A percentile compares a stretch with the other conserved stretches of the same genome.
Evolutionary conservation across 352 stramenopile species (phyloP).

Genomic region (Pythium volutum): DNA sequence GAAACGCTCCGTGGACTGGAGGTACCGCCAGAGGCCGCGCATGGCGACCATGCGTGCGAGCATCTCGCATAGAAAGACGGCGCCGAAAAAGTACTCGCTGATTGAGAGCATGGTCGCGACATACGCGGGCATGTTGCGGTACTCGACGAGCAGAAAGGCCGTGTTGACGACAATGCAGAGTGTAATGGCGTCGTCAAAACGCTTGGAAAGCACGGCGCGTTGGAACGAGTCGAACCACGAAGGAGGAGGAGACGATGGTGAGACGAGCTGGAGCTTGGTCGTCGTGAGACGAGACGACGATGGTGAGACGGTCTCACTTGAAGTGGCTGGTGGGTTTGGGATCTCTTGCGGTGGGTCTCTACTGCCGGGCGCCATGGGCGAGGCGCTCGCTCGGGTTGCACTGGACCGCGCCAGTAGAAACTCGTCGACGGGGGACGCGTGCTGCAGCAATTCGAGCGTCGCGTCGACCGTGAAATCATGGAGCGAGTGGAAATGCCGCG

Average conservation of each 20-base stretch:
- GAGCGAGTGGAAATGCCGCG: slow-evolving; percentile 49
- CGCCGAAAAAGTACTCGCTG: slow-evolving; percentile 69
- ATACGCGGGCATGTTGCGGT: slow-evolving; percentile 46
- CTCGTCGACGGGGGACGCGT: slow-evolving; percentile 28
- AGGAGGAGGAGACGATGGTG: not conserved
- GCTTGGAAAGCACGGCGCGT: slow-evolving; percentile 61
- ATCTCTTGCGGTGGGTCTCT: too few relatives aligned
- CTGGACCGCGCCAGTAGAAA: slow-evolving; percentile 27
- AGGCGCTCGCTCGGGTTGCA: not conserved
- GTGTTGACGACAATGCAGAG: slow-evolving; percentile 69
- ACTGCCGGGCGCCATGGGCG: too few relatives aligned
- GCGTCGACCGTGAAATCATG: slow-evolving; percentile 61
- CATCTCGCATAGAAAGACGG: slow-evolving; percentile 65
- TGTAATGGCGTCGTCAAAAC: slow-evolving; percentile 71
- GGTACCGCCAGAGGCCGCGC: slow-evolving; percentile 43
- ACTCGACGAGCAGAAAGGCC: slow-evolving; percentile 62
- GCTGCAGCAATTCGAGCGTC: slow-evolving; percentile 62
- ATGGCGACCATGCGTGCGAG: slow-evolving; percentile 55
- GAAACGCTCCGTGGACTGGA: slow-evolving; percentile 54
- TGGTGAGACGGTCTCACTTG: not conserved
- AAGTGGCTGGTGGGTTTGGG: too few relatives aligned
- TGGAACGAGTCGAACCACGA: slow-evolving; percentile 27
- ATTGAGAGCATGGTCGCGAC: slow-evolving; percentile 41
- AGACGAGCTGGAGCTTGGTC: slow-evolving; percentile 20
- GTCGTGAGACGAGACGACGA: slow-evolving; percentile 1